Evolutionary conservation across 306 rosid genomes (phyloP), one percentile per base, ranked within the genome.

Genomic region (Ziziphus jujuba): DNA sequence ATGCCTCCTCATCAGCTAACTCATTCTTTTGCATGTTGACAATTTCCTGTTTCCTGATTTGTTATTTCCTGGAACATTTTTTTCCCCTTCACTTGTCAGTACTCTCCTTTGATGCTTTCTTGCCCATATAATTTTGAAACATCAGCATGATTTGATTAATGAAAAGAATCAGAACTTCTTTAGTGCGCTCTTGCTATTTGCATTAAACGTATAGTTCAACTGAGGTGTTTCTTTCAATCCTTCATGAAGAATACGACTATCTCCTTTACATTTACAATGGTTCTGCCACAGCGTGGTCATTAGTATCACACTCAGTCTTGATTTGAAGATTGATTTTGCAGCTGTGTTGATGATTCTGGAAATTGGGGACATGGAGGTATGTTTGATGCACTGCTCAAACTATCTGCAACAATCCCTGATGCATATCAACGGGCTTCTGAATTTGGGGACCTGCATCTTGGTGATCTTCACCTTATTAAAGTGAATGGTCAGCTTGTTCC

Each of bases 331-430:
- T 68, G 50, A 53, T 77, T 81, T 75, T 35, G 10, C 80, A 90
- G 98, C 66, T 90, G 97, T 63, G 86, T 90, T 71, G 98, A 93
- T 71, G 85, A 77, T 75, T 93, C 97, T 40, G 98, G 98, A 66
- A 85, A 67, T 61, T 93, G 98, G 98, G 98, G 98, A 63, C 78
- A 6, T 50, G 98, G 98, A 44, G 97, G 98, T 49, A 86, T 93
- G 98, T 90, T 93, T 71, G 81, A 83, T 81, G 96, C 96, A 59
- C 76, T 93, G 70, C 59, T 72, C 74, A 93, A 76, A 77, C 84
- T 93, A 71, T 93, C 95, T 63, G 44, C 72, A 7, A 75, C 81
- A 77, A 80, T 93, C 65, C 82, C 91, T 33, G 75, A 70, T 66
- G 93, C 90, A 48, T 93, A 93, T 81, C 83, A 84, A 76, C 86